Percentiles rank a stretch among this genome's conserved stretches.
Conservation (phyloP, 139 green algal species). For the Coelastrella sp. region DNA sequence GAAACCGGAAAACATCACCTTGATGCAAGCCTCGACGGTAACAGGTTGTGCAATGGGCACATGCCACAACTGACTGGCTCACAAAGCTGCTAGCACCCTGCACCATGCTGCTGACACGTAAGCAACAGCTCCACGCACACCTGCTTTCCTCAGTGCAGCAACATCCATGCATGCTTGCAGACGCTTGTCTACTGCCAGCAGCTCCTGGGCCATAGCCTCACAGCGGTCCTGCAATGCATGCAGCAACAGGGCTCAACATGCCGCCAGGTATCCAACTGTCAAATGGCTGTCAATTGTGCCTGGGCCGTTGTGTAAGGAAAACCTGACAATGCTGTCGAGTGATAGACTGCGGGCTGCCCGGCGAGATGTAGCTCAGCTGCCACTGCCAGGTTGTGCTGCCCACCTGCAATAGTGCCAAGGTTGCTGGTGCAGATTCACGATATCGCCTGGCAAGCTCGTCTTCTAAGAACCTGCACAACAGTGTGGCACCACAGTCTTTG, state of each 20-base stretch:
- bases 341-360: no score
- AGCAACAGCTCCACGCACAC: conserved; percentile 8
- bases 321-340: no score
- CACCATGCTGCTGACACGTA: no score
- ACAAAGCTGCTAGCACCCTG: neutral
- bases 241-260: neutral
- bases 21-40: no score
- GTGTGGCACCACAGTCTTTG: neutral
- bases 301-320: no score
- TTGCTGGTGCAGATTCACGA: conserved; percentile 87
- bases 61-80: neutral
- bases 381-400: conserved; percentile 59
- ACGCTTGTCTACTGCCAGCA: conserved; percentile 72
- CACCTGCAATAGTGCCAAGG: conserved; percentile 88
- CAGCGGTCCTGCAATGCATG: conserved; percentile 77
- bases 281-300: neutral
- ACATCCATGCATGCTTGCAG: conserved; percentile 84
- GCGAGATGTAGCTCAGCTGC: no score
- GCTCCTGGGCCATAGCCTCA: conserved; percentile 71
- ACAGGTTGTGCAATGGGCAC: neutral
- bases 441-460: conserved; percentile 89
- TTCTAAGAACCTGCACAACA: conserved; percentile 80
- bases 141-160: conserved; percentile 69
- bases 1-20: no score
- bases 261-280: neutral